These are phyloP conservation scores for Sodiomyces alkalinus DNA, from an alignment of 2,329 filamentous ascomycete genomes.

Conservation along the genomic window DNA sequence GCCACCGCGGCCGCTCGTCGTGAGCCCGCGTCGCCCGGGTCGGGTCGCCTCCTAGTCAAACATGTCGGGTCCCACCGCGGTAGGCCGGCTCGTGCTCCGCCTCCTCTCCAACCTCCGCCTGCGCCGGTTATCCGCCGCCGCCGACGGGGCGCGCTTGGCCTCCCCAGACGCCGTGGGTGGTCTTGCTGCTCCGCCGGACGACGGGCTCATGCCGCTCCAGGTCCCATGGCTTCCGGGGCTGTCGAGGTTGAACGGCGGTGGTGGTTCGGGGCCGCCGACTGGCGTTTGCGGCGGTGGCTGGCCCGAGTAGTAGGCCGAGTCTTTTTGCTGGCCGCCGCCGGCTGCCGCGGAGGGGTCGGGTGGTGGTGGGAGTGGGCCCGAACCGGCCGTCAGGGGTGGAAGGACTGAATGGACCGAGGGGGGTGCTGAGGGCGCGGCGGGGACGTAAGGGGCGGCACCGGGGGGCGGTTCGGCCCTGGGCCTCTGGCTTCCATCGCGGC, in stretches of 20 bases:
- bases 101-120: conserved; percentile 40
- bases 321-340: conserved; percentile 33
- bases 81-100: conserved; percentile 22
- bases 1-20: conserved; percentile 1
- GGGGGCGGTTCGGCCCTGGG: no score
- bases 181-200: conserved; percentile 24
- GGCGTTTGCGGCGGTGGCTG: conserved; percentile 24
- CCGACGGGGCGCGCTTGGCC: no score
- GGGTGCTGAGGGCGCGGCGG: no score
- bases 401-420: no score
- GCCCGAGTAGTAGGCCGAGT: conserved; percentile 47
- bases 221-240: conserved; percentile 32
- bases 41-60: conserved; percentile 15
- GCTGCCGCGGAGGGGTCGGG: conserved; percentile 44
- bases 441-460: no score
- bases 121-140: conserved; percentile 34
- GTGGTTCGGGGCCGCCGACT: conserved; percentile 18
- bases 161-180: conserved; percentile 19
- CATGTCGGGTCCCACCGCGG: conserved; percentile 21
- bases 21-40: no score
- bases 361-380: conserved; percentile 22
- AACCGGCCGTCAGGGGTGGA: no score
- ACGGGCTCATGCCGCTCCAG: conserved; percentile 37
- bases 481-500: conserved; percentile 35
- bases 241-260: conserved; percentile 30